Conservation (phyloP, 306 rosid genomes). For the cucumber (Cucumis sativus) region DNA sequence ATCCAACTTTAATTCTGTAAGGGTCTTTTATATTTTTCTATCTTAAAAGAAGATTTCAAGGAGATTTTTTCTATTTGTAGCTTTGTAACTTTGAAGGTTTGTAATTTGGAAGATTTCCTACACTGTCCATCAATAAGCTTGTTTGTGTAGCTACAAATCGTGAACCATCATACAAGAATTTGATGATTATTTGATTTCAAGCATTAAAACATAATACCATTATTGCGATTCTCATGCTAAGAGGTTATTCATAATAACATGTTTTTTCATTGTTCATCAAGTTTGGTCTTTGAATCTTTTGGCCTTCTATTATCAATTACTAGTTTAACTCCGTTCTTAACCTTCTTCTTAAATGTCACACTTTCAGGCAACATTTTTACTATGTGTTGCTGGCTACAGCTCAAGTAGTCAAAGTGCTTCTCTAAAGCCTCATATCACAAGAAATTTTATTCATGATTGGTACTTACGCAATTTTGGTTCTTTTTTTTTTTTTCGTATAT, state of each 20-base stretch:
- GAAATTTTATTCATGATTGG: constrained; percentile 74
- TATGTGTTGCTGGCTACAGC: constrained; percentile 55
- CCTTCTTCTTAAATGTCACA: constrained; percentile 4
- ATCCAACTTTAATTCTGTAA: not conserved
- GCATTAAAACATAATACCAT: not conserved
- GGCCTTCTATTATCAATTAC: not conserved
- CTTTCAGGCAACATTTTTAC: constrained; percentile 53
- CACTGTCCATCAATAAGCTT: not conserved
- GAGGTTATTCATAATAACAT: not conserved
- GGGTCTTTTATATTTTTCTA: not conserved
- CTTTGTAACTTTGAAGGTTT: not conserved
- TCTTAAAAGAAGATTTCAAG: not conserved
- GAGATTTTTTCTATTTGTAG: not conserved
- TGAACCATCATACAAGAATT: not conserved
- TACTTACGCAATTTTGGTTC: constrained; percentile 21
- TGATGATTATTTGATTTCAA: not conserved
- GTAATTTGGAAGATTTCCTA: not conserved
- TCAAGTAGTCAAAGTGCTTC: constrained; percentile 62
- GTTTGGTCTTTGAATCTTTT: not conserved
- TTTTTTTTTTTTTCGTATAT: not conserved
- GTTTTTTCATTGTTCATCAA: not conserved
- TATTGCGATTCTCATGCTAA: not conserved
- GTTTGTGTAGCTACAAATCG: not conserved
- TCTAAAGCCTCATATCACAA: constrained; percentile 59
- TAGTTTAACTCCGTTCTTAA: constrained; percentile 7